These are phyloP conservation scores for Micromonas commoda DNA, from an alignment of 139 green algal genomes.

Conservation along the genomic window DNA sequence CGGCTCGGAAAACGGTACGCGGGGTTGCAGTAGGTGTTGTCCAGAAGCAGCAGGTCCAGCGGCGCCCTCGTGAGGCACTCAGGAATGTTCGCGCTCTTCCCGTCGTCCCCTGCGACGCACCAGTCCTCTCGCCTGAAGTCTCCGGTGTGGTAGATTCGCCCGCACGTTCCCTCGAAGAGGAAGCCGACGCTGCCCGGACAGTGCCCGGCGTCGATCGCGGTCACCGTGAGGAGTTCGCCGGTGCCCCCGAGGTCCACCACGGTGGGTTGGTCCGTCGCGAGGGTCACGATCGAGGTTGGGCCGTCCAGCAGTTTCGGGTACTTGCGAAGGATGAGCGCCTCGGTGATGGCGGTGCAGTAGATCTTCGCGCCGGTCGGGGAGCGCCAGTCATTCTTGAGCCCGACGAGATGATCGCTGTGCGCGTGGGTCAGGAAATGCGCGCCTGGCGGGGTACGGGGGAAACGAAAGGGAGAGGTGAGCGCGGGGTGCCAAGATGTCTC, in stretches of 20 bases:
- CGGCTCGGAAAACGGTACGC: constrained; percentile 29
- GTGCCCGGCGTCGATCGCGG: constrained; percentile 32
- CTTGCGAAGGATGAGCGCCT: constrained; percentile 3
- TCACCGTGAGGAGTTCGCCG: constrained; percentile 21
- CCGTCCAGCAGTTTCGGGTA: background rate
- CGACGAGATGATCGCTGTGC: constrained; percentile 38
- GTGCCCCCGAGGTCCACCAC: background rate
- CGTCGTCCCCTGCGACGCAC: background rate
- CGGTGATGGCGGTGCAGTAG: constrained; percentile 29
- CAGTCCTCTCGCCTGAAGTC: constrained; percentile 36
- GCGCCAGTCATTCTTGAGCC: constrained; percentile 28
- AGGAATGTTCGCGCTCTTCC: background rate
- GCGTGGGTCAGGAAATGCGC: constrained; percentile 41
- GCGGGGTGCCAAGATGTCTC: background rate
- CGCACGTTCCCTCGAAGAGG: constrained; percentile 32
- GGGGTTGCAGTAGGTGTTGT: constrained; percentile 46
- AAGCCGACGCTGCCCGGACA: constrained; percentile 38
- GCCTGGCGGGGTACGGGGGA: too few relatives aligned
- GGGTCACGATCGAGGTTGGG: background rate
- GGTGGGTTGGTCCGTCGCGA: background rate
- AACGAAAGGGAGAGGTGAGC: too few relatives aligned
- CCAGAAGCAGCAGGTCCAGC: constrained; percentile 34
- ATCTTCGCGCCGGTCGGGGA: background rate
- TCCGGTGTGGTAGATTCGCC: constrained; percentile 38
- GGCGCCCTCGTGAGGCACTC: background rate